These are phyloP conservation scores for Diacronema lutheri DNA, from an alignment of 78 protist species.

Conservation along the genomic window DNA sequence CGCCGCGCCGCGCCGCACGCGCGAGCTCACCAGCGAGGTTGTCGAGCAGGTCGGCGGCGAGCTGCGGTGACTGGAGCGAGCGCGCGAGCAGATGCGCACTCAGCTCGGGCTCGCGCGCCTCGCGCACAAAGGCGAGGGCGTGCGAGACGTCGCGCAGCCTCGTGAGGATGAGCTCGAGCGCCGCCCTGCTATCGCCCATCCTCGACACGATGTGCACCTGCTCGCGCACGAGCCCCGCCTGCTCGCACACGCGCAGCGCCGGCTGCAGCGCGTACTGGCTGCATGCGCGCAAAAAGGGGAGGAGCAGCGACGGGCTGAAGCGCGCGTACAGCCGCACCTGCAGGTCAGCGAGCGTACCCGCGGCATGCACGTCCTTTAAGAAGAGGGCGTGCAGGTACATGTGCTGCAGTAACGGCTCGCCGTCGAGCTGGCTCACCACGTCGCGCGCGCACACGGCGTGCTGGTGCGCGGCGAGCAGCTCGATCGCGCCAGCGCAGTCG, in stretches of 20 bases:
- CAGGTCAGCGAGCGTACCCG: neutral
- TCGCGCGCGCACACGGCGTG: neutral
- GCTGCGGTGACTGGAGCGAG: neutral
- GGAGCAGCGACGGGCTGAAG: neutral
- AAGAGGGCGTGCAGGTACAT: conserved; percentile 24
- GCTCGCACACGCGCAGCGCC: neutral
- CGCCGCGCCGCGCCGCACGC: no score
- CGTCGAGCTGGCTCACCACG: neutral
- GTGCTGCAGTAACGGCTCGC: neutral
- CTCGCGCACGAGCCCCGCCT: neutral
- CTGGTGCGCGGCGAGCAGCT: neutral
- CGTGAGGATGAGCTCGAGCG: conserved; percentile 3
- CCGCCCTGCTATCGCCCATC: neutral
- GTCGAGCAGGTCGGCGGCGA: neutral
- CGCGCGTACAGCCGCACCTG: conserved; percentile 35
- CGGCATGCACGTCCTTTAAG: neutral
- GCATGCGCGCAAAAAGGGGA: neutral
- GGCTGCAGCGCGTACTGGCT: neutral
- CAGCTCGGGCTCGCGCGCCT: neutral
- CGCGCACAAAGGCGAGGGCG: conserved; percentile 7
- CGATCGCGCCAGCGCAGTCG: neutral
- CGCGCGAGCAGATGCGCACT: neutral
- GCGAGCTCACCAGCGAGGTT: neutral
- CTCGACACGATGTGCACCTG: neutral
- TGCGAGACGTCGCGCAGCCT: neutral